Conservation (phyloP, 1,284 basidiomycete species). For the Ganoderma boninense region DNA sequence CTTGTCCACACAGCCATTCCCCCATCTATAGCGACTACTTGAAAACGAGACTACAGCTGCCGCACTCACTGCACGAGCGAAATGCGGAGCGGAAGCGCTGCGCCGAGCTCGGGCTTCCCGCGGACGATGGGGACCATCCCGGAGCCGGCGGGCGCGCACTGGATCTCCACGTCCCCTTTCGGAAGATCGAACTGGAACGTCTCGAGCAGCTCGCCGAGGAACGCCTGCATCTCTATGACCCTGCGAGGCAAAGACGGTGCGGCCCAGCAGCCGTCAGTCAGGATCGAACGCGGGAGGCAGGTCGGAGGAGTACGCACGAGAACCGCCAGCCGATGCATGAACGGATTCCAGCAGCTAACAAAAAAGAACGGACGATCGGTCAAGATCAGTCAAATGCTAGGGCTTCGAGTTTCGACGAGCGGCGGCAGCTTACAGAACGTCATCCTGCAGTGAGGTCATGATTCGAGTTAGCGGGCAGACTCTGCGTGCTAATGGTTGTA, state of each 20-base stretch:
- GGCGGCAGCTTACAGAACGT: conserved; percentile 25
- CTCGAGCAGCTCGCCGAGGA: conserved; percentile 36
- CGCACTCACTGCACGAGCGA: conserved; percentile 11
- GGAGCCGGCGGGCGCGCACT: conserved; percentile 47
- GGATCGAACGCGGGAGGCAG: not conserved
- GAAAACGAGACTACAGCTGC: too few relatives aligned
- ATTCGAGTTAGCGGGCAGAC: too few relatives aligned
- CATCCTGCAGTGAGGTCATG: conserved; percentile 8
- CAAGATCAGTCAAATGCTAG: not conserved
- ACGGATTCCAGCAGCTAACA: conserved; percentile 37
- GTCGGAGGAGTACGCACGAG: conserved; percentile 36
- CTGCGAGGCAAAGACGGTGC: conserved; percentile 21
- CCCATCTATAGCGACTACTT: too few relatives aligned
- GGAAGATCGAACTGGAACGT: conserved; percentile 42
- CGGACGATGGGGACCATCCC: conserved; percentile 53
- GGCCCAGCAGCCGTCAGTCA: not conserved
- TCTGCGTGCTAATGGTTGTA: not conserved
- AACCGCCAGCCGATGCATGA: conserved; percentile 47
- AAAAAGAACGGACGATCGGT: too few relatives aligned
- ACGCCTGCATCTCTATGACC: conserved; percentile 39
- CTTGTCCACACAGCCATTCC: too few relatives aligned
- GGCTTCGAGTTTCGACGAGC: not conserved
- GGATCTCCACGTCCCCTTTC: conserved; percentile 43
- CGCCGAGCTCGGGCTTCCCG: conserved; percentile 52
- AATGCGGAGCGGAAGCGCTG: conserved; percentile 20